A percentile compares a stretch with the other conserved stretches of the same genome.
Evolutionary conservation across 352 stramenopile species (phyloP).

Genomic region (Globisporangium canariense): DNA sequence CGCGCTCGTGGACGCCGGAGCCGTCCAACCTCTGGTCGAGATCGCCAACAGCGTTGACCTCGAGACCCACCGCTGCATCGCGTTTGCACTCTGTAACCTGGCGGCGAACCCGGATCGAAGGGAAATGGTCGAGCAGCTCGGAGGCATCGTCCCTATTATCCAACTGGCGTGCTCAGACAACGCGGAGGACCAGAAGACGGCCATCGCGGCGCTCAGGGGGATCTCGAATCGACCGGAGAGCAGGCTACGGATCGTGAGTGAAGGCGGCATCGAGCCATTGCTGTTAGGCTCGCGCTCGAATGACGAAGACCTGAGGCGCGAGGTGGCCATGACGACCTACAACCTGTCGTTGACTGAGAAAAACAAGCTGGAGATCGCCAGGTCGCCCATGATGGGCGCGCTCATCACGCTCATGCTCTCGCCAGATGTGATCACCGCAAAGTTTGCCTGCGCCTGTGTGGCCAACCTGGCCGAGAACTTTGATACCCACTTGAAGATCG

Average conservation of each 20-base stretch:
- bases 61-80: constrained; percentile 95
- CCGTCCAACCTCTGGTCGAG: constrained; percentile 90
- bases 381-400: constrained; percentile 69
- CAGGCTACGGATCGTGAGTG: constrained; percentile 84
- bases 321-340: constrained; percentile 89
- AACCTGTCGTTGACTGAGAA: constrained; percentile 92
- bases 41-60: constrained; percentile 90
- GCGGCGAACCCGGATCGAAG: constrained; percentile 82
- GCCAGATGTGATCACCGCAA: constrained; percentile 61
- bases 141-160: constrained; percentile 94
- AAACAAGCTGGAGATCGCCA: constrained; percentile 93
- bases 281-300: constrained; percentile 72
- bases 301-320: constrained; percentile 76
- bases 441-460: constrained; percentile 77
- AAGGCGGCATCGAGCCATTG: constrained; percentile 89
- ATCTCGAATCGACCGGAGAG: constrained; percentile 83
- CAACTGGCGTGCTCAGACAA: constrained; percentile 91
- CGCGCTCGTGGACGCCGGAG: constrained; percentile 79
- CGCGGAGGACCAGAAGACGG: constrained; percentile 85
- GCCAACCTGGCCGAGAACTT: constrained; percentile 93
- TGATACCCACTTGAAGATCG: constrained; percentile 84
- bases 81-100: constrained; percentile 95
- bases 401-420: constrained; percentile 88
- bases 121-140: constrained; percentile 90
- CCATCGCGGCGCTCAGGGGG: constrained; percentile 89